Percentiles rank a stretch among this genome's conserved stretches.
phyloP scores from a whole-genome alignment of 2,329 filamentous ascomycete genomes.

The Salinomyces thailandicus region DNA sequence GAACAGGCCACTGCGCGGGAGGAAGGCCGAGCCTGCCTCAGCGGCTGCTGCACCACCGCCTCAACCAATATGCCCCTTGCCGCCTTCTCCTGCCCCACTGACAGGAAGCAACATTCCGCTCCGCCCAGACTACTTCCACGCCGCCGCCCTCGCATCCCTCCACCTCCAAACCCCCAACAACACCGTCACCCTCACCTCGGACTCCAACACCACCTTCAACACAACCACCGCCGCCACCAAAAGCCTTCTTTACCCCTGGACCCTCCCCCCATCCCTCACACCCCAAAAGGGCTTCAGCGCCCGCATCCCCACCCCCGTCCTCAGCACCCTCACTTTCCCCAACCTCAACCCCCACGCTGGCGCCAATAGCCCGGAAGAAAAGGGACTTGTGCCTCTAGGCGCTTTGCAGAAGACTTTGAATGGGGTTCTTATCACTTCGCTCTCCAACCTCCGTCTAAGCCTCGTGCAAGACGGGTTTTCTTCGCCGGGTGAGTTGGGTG shows the following conservation, averaged over 20 bases:
- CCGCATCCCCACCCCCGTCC: constrained; percentile 57
- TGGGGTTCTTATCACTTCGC: constrained; percentile 50
- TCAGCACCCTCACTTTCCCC: constrained; percentile 60
- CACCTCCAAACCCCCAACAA: constrained; percentile 41
- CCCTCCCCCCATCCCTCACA: constrained; percentile 64
- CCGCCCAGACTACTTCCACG: constrained; percentile 74
- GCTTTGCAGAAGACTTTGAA: constrained; percentile 48
- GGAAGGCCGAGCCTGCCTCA: no score
- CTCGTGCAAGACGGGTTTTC: constrained; percentile 51
- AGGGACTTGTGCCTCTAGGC: constrained; percentile 18
- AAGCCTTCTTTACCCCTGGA: constrained; percentile 88
- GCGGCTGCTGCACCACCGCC: constrained; percentile 25
- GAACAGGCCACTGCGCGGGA: neutral
- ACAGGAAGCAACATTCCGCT: constrained; percentile 71
- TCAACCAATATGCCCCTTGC: constrained; percentile 54
- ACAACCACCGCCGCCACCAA: constrained; percentile 55
- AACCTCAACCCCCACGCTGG: constrained; percentile 26
- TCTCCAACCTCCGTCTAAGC: constrained; percentile 52
- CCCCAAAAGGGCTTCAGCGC: constrained; percentile 69
- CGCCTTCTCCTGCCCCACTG: constrained; percentile 50
- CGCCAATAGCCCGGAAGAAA: neutral
- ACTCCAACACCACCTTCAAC: constrained; percentile 67
- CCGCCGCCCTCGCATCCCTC: constrained; percentile 71
- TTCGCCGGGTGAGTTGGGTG: constrained; percentile 18
- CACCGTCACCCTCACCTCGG: constrained; percentile 47